phyloP scores from a whole-genome alignment of 441 rosid genomes.

The Adansonia grandidieri region DNA sequence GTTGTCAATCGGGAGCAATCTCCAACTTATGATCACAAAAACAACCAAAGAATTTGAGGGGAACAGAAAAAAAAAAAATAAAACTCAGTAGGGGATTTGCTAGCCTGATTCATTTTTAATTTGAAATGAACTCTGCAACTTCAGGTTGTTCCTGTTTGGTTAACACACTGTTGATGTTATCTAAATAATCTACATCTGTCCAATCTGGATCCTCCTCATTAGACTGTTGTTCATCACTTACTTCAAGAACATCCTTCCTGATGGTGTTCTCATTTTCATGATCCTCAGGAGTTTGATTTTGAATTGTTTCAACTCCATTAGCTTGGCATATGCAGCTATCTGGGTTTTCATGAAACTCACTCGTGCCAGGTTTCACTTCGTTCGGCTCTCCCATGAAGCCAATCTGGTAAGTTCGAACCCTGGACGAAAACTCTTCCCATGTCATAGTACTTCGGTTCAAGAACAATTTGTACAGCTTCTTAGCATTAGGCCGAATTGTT shows the following conservation, averaged over 20 bases:
- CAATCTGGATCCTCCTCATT: constrained; percentile 53
- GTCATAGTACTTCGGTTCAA: constrained; percentile 56
- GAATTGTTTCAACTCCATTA: constrained; percentile 16
- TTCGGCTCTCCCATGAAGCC: constrained; percentile 77
- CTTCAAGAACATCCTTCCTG: neutral
- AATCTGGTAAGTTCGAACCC: constrained; percentile 47
- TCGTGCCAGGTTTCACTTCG: constrained; percentile 60
- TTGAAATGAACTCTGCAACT: constrained; percentile 47
- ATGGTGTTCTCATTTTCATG: neutral
- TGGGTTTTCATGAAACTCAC: constrained; percentile 76
- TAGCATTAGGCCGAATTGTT: constrained; percentile 69
- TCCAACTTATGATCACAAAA: neutral
- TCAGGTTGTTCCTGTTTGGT: constrained; percentile 40
- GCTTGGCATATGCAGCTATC: constrained; percentile 58
- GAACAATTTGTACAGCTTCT: constrained; percentile 54
- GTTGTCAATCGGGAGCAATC: neutral
- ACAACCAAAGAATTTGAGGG: constrained; percentile 16
- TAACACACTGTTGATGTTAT: constrained; percentile 16
- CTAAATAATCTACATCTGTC: constrained; percentile 43
- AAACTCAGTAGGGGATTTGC: neutral
- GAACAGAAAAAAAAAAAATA: too few species aligned
- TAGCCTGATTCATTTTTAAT: constrained; percentile 26
- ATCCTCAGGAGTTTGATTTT: neutral
- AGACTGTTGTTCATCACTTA: constrained; percentile 39
- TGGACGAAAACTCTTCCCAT: constrained; percentile 66